Conservation (phyloP, 441 rosid genomes). For the Adansonia gregorii region DNA sequence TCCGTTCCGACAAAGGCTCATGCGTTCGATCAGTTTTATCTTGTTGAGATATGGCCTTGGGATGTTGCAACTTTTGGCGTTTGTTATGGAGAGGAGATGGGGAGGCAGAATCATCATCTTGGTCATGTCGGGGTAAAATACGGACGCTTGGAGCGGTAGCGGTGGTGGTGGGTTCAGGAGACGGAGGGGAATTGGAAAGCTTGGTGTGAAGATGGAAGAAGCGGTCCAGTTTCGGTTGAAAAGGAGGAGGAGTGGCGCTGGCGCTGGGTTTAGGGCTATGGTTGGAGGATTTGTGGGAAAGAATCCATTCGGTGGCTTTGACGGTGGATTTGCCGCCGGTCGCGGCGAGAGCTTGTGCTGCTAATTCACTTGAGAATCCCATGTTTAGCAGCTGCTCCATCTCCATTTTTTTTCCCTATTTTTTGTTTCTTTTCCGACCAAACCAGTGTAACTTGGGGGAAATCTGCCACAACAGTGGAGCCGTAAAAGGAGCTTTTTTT, state of each 20-base stretch:
- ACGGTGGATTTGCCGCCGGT: conserved; percentile 63
- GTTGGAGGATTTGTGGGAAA: conserved; percentile 32
- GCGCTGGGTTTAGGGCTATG: not conserved
- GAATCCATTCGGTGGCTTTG: conserved; percentile 72
- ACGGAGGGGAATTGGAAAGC: conserved; percentile 30
- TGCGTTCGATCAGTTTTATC: conserved; percentile 26
- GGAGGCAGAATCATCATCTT: conserved; percentile 15
- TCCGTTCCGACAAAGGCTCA: conserved; percentile 72
- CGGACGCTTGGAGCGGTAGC: conserved; percentile 30
- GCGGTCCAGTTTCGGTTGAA: conserved; percentile 63
- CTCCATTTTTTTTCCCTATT: conserved; percentile 31
- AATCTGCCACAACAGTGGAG: not conserved
- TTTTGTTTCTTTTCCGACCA: not conserved
- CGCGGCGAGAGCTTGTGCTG: conserved; percentile 60
- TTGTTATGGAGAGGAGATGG: conserved; percentile 39
- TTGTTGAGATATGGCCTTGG: not conserved
- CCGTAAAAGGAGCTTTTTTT: not conserved
- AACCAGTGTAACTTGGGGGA: not conserved
- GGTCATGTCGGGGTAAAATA: not conserved
- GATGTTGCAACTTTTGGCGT: conserved; percentile 35
- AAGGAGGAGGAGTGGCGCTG: conserved; percentile 17
- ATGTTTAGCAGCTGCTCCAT: conserved; percentile 64
- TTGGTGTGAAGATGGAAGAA: conserved; percentile 49
- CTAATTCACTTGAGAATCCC: conserved; percentile 61
- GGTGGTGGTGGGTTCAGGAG: conserved; percentile 19